Percentiles rank a stretch among this genome's conserved stretches.
Conservation (phyloP, 108 stramenopile species). For the Nannochloropsis oceanica region DNA sequence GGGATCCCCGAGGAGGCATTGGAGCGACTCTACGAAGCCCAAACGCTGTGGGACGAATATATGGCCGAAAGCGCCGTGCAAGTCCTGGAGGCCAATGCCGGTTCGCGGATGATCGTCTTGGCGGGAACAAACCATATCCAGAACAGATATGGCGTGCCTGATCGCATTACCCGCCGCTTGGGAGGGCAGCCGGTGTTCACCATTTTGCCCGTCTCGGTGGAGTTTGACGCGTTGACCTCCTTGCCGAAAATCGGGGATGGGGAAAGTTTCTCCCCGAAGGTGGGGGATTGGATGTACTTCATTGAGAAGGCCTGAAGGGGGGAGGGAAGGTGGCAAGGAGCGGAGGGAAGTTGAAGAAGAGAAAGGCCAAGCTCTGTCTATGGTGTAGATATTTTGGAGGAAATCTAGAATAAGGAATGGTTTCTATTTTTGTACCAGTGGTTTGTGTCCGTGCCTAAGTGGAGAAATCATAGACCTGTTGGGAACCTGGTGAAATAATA, state of each 20-base stretch:
- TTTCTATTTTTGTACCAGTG: not conserved
- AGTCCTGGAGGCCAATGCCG: not conserved
- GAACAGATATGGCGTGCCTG: not conserved
- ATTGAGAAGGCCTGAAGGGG: not conserved
- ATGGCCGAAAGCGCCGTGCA: conserved; percentile 34
- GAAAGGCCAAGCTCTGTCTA: not conserved
- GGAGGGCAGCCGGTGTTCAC: not conserved
- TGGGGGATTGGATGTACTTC: not conserved
- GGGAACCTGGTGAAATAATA: too few relatives aligned
- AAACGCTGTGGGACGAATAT: conserved; percentile 43
- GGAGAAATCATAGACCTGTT: too few relatives aligned
- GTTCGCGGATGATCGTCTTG: conserved; percentile 21
- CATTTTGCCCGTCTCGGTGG: not conserved
- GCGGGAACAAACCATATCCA: conserved; percentile 25
- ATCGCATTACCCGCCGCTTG: not conserved
- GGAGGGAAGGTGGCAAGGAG: not conserved
- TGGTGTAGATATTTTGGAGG: not conserved
- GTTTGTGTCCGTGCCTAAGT: too few relatives aligned
- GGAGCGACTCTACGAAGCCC: conserved; percentile 33
- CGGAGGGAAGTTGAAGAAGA: not conserved
- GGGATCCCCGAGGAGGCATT: not conserved
- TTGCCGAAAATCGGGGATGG: not conserved
- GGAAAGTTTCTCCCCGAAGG: not conserved
- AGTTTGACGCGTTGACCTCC: not conserved
- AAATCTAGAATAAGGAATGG: not conserved